Evolutionary conservation across 2,329 filamentous ascomycete genomes (phyloP).

Genomic region (Penicillium occitanis): DNA sequence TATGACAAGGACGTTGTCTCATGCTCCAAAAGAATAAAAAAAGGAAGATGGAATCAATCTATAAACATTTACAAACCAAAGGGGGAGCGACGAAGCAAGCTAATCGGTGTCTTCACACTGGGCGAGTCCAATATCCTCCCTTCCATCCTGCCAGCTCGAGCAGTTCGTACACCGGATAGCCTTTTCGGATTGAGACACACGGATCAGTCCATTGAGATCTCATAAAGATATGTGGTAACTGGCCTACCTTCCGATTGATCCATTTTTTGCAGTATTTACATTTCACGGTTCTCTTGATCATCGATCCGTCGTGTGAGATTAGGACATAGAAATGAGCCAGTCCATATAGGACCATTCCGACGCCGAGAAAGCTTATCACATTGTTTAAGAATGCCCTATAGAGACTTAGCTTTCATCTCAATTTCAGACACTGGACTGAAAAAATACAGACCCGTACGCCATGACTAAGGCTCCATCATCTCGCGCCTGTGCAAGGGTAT

Average conservation of each 20-base stretch:
- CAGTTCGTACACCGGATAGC: conserved; percentile 3
- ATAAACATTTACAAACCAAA: neutral
- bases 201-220: neutral
- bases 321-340: conserved; percentile 18
- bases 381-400: conserved; percentile 20
- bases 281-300: conserved; percentile 21
- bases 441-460: conserved; percentile 62
- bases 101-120: conserved; percentile 1
- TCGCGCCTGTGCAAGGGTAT: conserved; percentile 67
- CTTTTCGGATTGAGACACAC: conserved; percentile 8
- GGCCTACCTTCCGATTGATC: conserved; percentile 16
- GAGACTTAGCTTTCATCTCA: neutral
- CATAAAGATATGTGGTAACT: neutral
- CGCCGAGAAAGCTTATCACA: conserved; percentile 13
- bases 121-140: conserved; percentile 57
- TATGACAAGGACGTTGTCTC: neutral
- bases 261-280: conserved; percentile 21
- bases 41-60: too few species aligned
- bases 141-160: conserved; percentile 21
- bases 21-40: neutral
- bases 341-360: conserved; percentile 18
- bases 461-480: conserved; percentile 70
- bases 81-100: neutral
- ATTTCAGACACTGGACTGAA: neutral
- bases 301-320: conserved; percentile 19